phyloP scores from a whole-genome alignment of 352 stramenopile species.

The Globisporangium polare region DNA sequence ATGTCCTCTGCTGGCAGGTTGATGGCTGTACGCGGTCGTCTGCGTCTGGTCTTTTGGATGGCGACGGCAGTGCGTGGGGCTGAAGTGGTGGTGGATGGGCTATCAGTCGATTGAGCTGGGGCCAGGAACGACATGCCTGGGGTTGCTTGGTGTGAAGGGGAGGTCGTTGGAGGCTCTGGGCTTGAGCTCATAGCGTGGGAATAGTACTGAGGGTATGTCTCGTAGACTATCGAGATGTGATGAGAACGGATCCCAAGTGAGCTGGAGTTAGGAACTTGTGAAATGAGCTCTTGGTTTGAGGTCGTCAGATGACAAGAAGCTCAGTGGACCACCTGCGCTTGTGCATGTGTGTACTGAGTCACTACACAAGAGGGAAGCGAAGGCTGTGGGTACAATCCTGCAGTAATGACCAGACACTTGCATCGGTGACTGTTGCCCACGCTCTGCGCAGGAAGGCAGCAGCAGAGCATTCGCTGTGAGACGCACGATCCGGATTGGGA shows the following conservation, averaged over 20 bases:
- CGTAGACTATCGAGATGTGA: neutral
- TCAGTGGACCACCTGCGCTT: neutral
- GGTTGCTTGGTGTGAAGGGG: neutral
- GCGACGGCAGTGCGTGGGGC: neutral
- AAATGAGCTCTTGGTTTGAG: neutral
- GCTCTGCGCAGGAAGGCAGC: neutral
- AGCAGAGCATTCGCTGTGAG: neutral
- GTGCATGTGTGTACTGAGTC: neutral
- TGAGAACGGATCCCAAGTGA: neutral
- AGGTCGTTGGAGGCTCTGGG: neutral
- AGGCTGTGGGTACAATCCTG: neutral
- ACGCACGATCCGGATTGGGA: neutral
- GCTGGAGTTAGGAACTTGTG: neutral
- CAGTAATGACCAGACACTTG: neutral
- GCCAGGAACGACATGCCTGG: neutral
- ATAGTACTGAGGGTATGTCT: neutral
- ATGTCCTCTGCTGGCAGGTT: conserved; percentile 36
- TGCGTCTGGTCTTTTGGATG: conserved; percentile 17
- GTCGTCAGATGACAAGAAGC: too few relatives aligned
- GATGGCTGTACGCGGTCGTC: conserved; percentile 47
- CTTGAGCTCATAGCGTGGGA: neutral
- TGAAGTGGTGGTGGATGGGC: neutral
- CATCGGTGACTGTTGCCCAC: neutral
- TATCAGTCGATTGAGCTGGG: neutral
- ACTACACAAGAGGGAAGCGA: neutral